Percentiles rank a stretch among this genome's conserved stretches.
Evolutionary conservation across 2,329 filamentous ascomycete genomes (phyloP).

Genomic region (Lasiodiplodia citricola): DNA sequence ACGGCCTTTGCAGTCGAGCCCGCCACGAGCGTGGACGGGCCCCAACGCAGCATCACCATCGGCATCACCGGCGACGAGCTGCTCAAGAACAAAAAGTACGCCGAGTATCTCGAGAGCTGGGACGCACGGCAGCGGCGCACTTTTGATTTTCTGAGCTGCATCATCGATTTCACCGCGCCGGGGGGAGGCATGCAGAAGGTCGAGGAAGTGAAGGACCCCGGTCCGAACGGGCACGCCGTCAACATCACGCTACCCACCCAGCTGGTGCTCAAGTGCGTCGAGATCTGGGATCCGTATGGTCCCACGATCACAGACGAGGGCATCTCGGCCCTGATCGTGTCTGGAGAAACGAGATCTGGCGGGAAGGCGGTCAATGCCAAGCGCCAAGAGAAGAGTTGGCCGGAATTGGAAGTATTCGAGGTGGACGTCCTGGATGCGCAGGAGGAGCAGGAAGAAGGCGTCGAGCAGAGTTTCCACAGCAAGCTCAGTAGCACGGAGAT

Average conservation of each 20-base stretch:
- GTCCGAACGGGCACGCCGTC: slow-evolving; percentile 59
- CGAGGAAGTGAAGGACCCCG: slow-evolving; percentile 53
- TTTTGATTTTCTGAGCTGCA: slow-evolving; percentile 70
- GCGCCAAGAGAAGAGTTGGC: slow-evolving; percentile 77
- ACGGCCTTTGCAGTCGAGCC: slow-evolving; percentile 71
- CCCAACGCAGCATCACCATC: slow-evolving; percentile 68
- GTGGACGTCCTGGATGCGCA: slow-evolving; percentile 83
- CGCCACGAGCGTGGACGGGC: slow-evolving; percentile 30
- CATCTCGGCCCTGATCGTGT: slow-evolving; percentile 83
- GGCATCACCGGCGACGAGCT: slow-evolving; percentile 90
- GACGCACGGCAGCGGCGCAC: slow-evolving; percentile 71
- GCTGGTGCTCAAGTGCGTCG: slow-evolving; percentile 76
- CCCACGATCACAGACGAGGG: slow-evolving; percentile 83
- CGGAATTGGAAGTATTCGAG: slow-evolving; percentile 77
- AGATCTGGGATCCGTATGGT: slow-evolving; percentile 87
- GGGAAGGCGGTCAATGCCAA: slow-evolving; percentile 87
- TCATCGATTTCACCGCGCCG: slow-evolving; percentile 63
- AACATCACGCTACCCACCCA: slow-evolving; percentile 64
- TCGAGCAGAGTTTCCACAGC: slow-evolving; percentile 68
- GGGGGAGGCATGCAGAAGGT: slow-evolving; percentile 48
- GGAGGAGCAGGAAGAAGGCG: slow-evolving; percentile 54
- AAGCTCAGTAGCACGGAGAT: slow-evolving; percentile 96
- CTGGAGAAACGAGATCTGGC: slow-evolving; percentile 83
- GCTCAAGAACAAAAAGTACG: slow-evolving; percentile 86
- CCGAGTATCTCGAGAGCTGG: slow-evolving; percentile 82